Base-by-base conservation (phyloP, 1,284 basidiomycete species). In the Austroboletus olivaceoglutinosus region DNA sequence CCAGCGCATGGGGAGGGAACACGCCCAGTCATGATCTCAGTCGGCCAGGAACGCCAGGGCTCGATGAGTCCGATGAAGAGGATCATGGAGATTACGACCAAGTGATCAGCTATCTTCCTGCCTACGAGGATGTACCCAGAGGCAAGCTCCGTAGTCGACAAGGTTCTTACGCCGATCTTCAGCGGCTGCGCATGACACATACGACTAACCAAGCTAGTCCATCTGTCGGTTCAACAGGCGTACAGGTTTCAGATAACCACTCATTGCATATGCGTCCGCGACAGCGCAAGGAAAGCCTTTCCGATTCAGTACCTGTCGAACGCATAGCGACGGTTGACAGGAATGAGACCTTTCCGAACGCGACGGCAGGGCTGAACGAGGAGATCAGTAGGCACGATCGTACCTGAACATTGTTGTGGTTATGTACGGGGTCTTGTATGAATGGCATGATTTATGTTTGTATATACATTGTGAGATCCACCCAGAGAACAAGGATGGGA, bases 51-150 rank as follows among this genome's bases (percentile, higher is more conserved):
- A 86, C 86, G 13, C 89, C 89, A 0, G 82, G 82, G 9, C 86
- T 85, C 1, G 83, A 87, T 41, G 77, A 76, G 38, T 84, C 86
- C 5, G 88, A 90, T 57, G 85, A 86, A 34, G 87, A 90, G 62
- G 88, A 90, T 57, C 77, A 77, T 39, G 89, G 88, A 27, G 89
- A 91, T 67, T 91, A 90, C 62, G 89, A 91, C 59, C 77, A 89
- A 65, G 83, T 91, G 31, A 76, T 91, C 47, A 78, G 81, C 15
- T 76, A 83, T 53, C 70, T 90, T 48, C 76, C 75, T 22, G 64
- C 73, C 8, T 73, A 77, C 53, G 82, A 83, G 33, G 75, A 76
- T 55, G 54, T 67, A 25, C 57, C 70, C 31, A 59, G 69, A 57
- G 67, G 55, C 48, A 80, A 81, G 52, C 69, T 76, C n/a, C 78